Evolutionary conservation across 352 stramenopile genomes (phyloP), one percentile per base, ranked within the genome.

Genomic region (Pythium brachiatum): DNA sequence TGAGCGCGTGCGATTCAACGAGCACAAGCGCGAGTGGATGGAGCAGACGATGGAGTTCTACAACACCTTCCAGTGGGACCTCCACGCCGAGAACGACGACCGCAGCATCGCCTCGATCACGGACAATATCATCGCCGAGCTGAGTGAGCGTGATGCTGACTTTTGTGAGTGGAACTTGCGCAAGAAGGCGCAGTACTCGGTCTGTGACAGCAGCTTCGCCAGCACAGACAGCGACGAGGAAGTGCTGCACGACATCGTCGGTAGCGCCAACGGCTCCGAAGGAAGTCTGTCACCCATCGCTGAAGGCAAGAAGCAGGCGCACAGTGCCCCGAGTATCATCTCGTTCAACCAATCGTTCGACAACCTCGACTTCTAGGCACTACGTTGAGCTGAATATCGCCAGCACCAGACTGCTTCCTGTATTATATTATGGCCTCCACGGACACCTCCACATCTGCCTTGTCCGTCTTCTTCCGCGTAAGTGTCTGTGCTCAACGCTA

Each of bases 11-110:
- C 77, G 79, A 2, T 88, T 90, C 44, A 88, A 90, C 53, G 88
- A 96, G 57, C 83, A 92, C 75, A 90, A 95, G 70, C 71, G 79
- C 15, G 71, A 78, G 56, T 94, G 86, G 84, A 94, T 96, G 86
- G 84, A 95, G 44, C 61, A 89, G 56, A 92, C 83, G 41, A 65
- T 93, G 13, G 75, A 68, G 1, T 94, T 94, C 60, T 96, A 96
- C 69, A 76, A 92, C 56, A 56, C 38, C 15, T 95, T 95, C 53
- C 34, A 62, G 25, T 96, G 88, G 88, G 88, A 95, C 66, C 65
- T 93, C 23, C 79, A 73, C 12, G 75, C 94, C 15, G 29, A 71
- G 21, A 96, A 95, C 60, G 79, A 88, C 48, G 72, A 83, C 12
- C 68, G 65, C 32, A 86, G 74, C 23, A 70, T 93, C 23, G 36